Evolutionary conservation across 106 monocot species (phyloP), one percentile per base, ranked within the genome.

Genomic region (Dioscorea dumetorum): DNA sequence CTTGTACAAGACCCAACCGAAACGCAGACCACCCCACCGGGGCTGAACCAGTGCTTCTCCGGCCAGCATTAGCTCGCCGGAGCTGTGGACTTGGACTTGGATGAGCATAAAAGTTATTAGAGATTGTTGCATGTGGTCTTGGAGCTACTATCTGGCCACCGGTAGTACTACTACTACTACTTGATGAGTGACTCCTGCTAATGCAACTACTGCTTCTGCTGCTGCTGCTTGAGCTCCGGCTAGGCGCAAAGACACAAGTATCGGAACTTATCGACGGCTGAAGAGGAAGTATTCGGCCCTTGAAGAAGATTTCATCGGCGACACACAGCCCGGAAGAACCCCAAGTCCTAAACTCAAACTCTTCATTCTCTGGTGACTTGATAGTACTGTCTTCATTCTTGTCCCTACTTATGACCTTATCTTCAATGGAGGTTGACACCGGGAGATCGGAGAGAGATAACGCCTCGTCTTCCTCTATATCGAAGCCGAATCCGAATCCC

Each of bases 301-400:
- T 67, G 75, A 60, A 85, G 88, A 89, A 89, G 14, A 89, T 76
- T n/a, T 85, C 82, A n/a, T 88, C 88, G 16, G 84, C 88, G 0
- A 70, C 74, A 64, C 81, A 84, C 54, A 60, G 24, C 48, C 33
- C 64, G 2, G 60, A 28, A 11, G 60, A 21, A 14, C 76, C 71
- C 14, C 52, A 62, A 10, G 67, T 63, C 23, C 72, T 70, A 70
- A 88, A 88, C 71, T 88, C 84, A 63, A 88, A 88, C 13, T 84
- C 84, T 21, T 76, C 76, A 7, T n/a, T 32, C 18, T 54, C 68
- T 17, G 31, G 24, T 21, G 48, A 13, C 4, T 34, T n/a, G 8
- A 58, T n/a, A 4, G 22, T 8, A 20, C 59, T 20, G 4, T 59
- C 22, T 59, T 59, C 6, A 20, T 15, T 33, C 32, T 11, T 49